phyloP scores from a whole-genome alignment of 352 stramenopile genomes.

The Phytophthora chlamydospora region DNA sequence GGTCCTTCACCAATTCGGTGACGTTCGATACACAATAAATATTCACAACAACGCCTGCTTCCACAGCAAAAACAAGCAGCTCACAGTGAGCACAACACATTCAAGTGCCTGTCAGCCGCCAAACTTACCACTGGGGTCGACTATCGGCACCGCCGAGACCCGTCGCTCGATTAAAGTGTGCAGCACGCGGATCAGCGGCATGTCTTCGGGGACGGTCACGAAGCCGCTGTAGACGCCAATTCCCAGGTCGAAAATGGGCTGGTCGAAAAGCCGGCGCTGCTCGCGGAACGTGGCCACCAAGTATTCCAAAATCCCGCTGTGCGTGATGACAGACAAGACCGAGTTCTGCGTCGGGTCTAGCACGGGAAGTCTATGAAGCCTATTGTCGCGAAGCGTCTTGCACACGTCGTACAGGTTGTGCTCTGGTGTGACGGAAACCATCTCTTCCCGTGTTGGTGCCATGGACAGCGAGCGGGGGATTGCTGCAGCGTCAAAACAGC shows the following conservation, averaged over 20 bases:
- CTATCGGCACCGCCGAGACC: constrained; percentile 85
- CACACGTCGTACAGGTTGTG: constrained; percentile 92
- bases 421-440: constrained; percentile 87
- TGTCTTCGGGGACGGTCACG: constrained; percentile 92
- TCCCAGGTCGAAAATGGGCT: constrained; percentile 95
- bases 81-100: constrained; percentile 9
- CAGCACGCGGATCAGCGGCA: constrained; percentile 94
- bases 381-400: constrained; percentile 84
- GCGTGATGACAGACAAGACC: constrained; percentile 94
- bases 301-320: constrained; percentile 95
- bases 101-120: background rate
- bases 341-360: constrained; percentile 93
- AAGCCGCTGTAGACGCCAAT: constrained; percentile 96
- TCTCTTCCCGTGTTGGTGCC: constrained; percentile 62
- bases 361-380: constrained; percentile 94
- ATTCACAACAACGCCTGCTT: constrained; percentile 86
- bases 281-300: constrained; percentile 97
- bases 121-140: constrained; percentile 77
- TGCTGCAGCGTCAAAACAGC: constrained; percentile 57
- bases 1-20: constrained; percentile 90
- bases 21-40: constrained; percentile 93
- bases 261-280: constrained; percentile 96
- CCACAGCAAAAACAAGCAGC: background rate
- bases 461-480: constrained; percentile 86
- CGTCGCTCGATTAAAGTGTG: constrained; percentile 84